phyloP scores from a whole-genome alignment of 2,329 filamentous ascomycete genomes.

The Trichoderma arundinaceum region DNA sequence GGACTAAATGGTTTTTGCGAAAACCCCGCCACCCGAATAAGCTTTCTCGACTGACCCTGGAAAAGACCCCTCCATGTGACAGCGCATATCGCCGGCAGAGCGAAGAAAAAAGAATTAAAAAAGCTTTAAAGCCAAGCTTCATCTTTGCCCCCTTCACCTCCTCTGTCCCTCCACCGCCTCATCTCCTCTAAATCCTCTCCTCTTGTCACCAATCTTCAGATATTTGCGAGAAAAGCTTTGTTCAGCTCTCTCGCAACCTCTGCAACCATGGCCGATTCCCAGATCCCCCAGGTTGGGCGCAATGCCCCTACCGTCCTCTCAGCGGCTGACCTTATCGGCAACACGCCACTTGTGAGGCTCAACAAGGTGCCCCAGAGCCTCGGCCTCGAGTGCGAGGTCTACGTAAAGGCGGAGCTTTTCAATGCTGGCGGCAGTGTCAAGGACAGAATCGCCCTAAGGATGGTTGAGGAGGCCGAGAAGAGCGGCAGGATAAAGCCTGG shows the following conservation, averaged over 20 bases:
- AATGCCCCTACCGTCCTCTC: slow-evolving; percentile 56
- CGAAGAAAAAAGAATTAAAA: slow-evolving; percentile 17
- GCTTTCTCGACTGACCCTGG: slow-evolving; percentile 8
- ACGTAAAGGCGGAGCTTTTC: slow-evolving; percentile 91
- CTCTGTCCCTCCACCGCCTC: neutral
- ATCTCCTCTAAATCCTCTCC: neutral
- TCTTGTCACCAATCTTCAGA: neutral
- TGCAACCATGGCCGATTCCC: slow-evolving; percentile 35
- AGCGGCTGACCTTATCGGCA: slow-evolving; percentile 88
- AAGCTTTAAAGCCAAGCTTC: slow-evolving; percentile 3
- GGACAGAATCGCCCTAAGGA: slow-evolving; percentile 92
- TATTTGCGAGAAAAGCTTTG: neutral
- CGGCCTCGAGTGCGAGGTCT: slow-evolving; percentile 86
- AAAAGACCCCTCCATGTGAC: slow-evolving; percentile 26
- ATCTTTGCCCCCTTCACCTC: neutral
- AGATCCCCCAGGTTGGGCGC: slow-evolving; percentile 43
- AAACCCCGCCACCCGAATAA: slow-evolving; percentile 14
- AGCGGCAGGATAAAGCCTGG: slow-evolving; percentile 94
- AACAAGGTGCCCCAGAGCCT: slow-evolving; percentile 92
- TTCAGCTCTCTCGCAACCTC: neutral
- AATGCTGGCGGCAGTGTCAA: slow-evolving; percentile 94
- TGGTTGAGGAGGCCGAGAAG: slow-evolving; percentile 95
- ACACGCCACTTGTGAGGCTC: slow-evolving; percentile 91
- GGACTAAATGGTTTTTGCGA: slow-evolving; percentile 23
- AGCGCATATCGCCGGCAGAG: slow-evolving; percentile 29